These are phyloP conservation scores for Ashbya aceris DNA, from an alignment of 1,139 yeast genomes.

Conservation along the genomic window DNA sequence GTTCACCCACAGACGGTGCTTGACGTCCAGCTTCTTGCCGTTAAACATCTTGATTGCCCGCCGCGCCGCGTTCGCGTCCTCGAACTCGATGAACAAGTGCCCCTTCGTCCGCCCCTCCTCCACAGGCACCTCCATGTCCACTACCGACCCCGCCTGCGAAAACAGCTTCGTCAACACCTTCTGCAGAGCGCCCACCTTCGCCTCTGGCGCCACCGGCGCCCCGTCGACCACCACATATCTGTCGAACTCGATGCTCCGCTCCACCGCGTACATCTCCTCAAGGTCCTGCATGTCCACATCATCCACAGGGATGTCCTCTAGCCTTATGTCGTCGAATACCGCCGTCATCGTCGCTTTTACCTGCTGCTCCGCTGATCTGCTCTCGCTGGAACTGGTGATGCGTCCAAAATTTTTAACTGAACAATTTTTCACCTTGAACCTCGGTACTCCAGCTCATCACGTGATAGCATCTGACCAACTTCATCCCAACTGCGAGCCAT, in stretches of 20 bases:
- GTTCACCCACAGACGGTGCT: conserved; percentile 83
- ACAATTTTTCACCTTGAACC: too few species aligned
- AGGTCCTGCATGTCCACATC: conserved; percentile 83
- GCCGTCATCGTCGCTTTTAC: conserved; percentile 10
- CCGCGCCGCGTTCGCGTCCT: conserved; percentile 55
- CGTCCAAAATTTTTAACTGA: too few species aligned
- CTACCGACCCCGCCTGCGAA: conserved; percentile 48
- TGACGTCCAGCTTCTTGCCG: conserved; percentile 86
- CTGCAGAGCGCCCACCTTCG: conserved; percentile 74
- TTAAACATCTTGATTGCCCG: conserved; percentile 74
- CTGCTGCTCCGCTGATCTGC: too few species aligned
- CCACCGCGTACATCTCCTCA: conserved; percentile 64
- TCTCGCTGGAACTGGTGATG: too few species aligned
- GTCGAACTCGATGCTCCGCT: conserved; percentile 56
- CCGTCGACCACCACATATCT: conserved; percentile 86
- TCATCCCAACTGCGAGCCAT: too few species aligned
- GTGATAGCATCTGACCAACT: too few species aligned
- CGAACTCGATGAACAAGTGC: conserved; percentile 78
- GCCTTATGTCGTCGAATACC: conserved; percentile 21
- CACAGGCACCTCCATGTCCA: conserved; percentile 64
- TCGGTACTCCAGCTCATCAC: too few species aligned
- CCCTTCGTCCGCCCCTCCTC: conserved; percentile 68
- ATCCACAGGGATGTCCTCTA: conserved; percentile 43
- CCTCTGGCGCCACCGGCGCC: conserved; percentile 88
- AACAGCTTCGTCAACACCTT: conserved; percentile 81